Percentiles rank a stretch among this genome's conserved stretches.
Conservation (phyloP, 73 alveolate genomes). For the Paramecium pentaurelia region DNA sequence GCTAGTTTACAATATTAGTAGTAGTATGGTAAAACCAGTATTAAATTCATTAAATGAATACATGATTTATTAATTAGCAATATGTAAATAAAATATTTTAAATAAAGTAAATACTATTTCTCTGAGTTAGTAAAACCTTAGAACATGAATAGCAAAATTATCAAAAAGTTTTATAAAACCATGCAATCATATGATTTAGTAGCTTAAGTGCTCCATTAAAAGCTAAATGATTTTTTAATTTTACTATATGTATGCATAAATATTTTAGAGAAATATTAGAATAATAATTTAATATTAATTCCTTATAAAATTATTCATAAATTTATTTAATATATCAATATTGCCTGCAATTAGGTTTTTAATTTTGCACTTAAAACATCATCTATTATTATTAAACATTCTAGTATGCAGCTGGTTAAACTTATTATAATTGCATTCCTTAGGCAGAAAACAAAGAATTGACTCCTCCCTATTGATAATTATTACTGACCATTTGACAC, state of each 20-base stretch:
- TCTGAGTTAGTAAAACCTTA: background rate
- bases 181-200: no score
- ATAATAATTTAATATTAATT: no score
- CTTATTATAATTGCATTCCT: background rate
- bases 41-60: background rate
- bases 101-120: background rate
- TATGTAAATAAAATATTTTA: background rate
- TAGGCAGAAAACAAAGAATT: background rate
- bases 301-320: no score
- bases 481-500: conserved; percentile 6
- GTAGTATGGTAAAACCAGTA: background rate
- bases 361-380: background rate
- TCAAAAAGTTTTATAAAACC: no score
- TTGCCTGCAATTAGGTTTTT: background rate
- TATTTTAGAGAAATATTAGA: no score
- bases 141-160: background rate
- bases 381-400: background rate
- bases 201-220: no score
- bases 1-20: background rate
- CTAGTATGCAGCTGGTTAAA: background rate
- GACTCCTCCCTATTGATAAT: background rate
- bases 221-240: no score
- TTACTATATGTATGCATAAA: no score
- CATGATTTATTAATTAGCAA: background rate
- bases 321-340: background rate